A percentile compares a stretch with the other conserved stretches of the same genome.
These are phyloP conservation scores for Parafenestella ontariensis DNA, from an alignment of 2,329 filamentous ascomycete genomes.

Conservation along the genomic window DNA sequence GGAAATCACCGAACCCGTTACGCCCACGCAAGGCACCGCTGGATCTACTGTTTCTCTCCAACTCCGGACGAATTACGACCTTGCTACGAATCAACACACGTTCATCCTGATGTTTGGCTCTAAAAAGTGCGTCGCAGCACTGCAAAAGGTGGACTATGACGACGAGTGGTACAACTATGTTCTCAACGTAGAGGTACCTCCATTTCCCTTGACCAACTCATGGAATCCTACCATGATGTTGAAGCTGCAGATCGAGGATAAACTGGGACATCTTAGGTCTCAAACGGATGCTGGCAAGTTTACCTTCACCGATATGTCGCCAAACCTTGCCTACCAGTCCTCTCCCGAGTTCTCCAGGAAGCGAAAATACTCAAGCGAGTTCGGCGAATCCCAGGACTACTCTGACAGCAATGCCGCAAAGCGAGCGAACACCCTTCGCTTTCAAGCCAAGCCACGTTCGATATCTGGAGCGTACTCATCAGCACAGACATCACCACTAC, in stretches of 20 bases:
- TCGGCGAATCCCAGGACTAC: conserved; percentile 36
- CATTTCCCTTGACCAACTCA: conserved; percentile 64
- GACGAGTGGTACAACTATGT: conserved; percentile 72
- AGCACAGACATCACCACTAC: conserved; percentile 47
- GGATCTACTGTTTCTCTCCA: conserved; percentile 77
- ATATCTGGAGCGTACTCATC: conserved; percentile 42
- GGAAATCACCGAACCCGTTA: conserved; percentile 68
- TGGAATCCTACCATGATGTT: conserved; percentile 64
- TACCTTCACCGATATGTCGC: conserved; percentile 62
- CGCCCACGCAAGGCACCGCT: conserved; percentile 70
- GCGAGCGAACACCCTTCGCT: conserved; percentile 48
- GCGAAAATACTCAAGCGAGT: conserved; percentile 43
- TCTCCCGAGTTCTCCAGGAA: conserved; percentile 39
- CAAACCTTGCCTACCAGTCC: conserved; percentile 40
- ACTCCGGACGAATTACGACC: conserved; percentile 76
- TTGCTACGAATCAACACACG: conserved; percentile 63
- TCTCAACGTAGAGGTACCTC: conserved; percentile 75
- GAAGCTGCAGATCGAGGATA: conserved; percentile 66
- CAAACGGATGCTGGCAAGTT: conserved; percentile 67
- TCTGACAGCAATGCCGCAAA: conserved; percentile 40
- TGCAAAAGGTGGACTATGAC: conserved; percentile 66
- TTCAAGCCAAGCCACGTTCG: conserved; percentile 43
- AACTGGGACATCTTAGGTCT: conserved; percentile 58
- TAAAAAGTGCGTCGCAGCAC: conserved; percentile 72
- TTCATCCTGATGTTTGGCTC: conserved; percentile 79